Conservation (phyloP, 1,284 basidiomycete species). For the Sporisorium scitamineum region DNA sequence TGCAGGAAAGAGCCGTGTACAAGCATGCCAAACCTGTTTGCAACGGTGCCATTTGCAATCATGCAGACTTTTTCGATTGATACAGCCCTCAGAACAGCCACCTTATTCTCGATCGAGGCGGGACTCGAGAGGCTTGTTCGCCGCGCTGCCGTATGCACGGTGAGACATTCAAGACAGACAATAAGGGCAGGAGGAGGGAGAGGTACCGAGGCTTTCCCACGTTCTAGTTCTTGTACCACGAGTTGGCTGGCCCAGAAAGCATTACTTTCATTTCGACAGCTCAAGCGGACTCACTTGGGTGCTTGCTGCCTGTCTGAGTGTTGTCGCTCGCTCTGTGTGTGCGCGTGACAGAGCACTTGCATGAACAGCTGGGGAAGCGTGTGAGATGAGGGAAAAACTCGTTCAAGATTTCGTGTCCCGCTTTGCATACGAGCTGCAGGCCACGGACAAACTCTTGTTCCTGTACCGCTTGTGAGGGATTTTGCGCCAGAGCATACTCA, state of each 20-base stretch:
- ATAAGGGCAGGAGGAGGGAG: too few relatives aligned
- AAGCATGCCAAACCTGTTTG: conserved; percentile 30
- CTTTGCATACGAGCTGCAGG: conserved; percentile 31
- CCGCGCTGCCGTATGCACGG: background rate
- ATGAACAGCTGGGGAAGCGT: background rate
- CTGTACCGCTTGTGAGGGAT: background rate
- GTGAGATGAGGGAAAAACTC: conserved; percentile 2
- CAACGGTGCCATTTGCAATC: conserved; percentile 38
- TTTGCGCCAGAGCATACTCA: background rate
- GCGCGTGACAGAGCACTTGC: background rate
- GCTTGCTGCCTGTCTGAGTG: background rate
- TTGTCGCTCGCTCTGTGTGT: background rate
- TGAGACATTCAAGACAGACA: background rate
- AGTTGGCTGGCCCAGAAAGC: background rate
- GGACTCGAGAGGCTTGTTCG: background rate
- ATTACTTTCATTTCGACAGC: background rate
- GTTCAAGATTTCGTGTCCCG: conserved; percentile 20
- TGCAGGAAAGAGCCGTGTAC: conserved; percentile 13
- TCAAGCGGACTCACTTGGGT: background rate
- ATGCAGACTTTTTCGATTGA: conserved; percentile 29
- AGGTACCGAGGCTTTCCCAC: too few relatives aligned
- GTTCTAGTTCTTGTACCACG: too few relatives aligned
- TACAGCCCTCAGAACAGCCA: background rate
- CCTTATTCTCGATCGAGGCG: background rate
- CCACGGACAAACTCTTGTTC: conserved; percentile 34